Conservation (phyloP, 2,329 filamentous ascomycete species). For the Fusarium sp. region DNA sequence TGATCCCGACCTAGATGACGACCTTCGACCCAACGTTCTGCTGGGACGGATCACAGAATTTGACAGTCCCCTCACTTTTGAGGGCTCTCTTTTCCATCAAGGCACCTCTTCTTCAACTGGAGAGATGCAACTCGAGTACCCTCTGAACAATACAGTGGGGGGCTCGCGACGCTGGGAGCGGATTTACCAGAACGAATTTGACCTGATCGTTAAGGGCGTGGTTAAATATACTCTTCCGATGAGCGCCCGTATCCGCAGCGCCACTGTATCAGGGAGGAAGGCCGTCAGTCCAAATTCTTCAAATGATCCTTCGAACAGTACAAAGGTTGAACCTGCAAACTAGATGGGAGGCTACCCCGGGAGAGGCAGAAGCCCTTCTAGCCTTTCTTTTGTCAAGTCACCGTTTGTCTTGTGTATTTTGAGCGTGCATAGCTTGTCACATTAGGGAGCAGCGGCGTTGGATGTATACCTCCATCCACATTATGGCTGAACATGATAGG, state of each 20-base stretch:
- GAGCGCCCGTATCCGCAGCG: conserved; percentile 66
- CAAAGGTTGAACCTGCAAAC: conserved; percentile 49
- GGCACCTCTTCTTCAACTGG: conserved; percentile 77
- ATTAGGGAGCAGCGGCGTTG: conserved; percentile 47
- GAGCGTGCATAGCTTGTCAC: conserved; percentile 50
- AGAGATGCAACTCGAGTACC: conserved; percentile 80
- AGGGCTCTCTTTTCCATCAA: conserved; percentile 86
- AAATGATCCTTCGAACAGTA: conserved; percentile 77
- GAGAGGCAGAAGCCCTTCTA: conserved; percentile 27
- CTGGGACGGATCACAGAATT: conserved; percentile 89
- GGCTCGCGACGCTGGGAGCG: conserved; percentile 89
- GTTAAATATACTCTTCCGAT: conserved; percentile 80
- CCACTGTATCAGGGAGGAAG: conserved; percentile 66
- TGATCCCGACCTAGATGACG: conserved; percentile 69
- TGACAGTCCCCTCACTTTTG: conserved; percentile 87
- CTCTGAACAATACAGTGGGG: conserved; percentile 88
- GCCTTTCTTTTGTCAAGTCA: conserved; percentile 39
- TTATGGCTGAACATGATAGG: conserved; percentile 43
- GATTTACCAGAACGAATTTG: conserved; percentile 90
- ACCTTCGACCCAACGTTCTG: conserved; percentile 77
- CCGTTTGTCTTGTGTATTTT: conserved; percentile 43
- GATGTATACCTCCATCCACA: conserved; percentile 43
- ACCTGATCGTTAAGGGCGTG: conserved; percentile 89
- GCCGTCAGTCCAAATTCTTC: conserved; percentile 69
- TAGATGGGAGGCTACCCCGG: conserved; percentile 23